A percentile compares a stretch with the other conserved stretches of the same genome.
Evolutionary conservation across 2,329 filamentous ascomycete genomes (phyloP).

Genomic region (Bimuria novae-zelandiae): DNA sequence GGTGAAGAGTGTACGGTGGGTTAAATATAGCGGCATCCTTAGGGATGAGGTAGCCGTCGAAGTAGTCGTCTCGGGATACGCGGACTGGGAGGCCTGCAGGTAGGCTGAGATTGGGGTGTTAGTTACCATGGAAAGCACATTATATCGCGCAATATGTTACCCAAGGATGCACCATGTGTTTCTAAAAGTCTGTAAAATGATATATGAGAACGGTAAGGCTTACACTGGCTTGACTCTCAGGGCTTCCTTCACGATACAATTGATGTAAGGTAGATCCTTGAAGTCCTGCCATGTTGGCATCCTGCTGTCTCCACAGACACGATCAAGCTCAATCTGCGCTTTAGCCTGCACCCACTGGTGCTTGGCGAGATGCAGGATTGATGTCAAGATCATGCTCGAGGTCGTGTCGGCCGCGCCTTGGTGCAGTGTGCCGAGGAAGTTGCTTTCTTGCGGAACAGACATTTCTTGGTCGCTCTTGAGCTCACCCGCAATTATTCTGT

Average conservation of each 20-base stretch:
- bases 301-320: conserved; percentile 18
- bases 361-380: conserved; percentile 28
- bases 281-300: conserved; percentile 31
- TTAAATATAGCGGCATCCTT: conserved; percentile 38
- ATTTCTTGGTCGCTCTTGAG: conserved; percentile 17
- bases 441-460: conserved; percentile 9
- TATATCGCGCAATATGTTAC: too few relatives aligned
- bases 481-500: conserved; percentile 26
- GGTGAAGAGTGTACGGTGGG: conserved; percentile 28
- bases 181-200: not conserved
- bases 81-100: conserved; percentile 30
- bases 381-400: conserved; percentile 20
- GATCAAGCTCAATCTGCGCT: conserved; percentile 26
- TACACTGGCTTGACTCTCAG: conserved; percentile 31
- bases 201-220: not conserved
- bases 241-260: conserved; percentile 37
- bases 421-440: conserved; percentile 21
- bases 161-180: too few relatives aligned
- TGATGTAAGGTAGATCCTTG: conserved; percentile 33
- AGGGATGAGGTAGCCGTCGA: conserved; percentile 36
- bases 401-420: conserved; percentile 31
- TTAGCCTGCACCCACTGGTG: conserved; percentile 28
- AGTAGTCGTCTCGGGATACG: conserved; percentile 29
- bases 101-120: conserved; percentile 12
- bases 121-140: too few relatives aligned